phyloP scores from a whole-genome alignment of 805 yeast genomes.

The Pichia exigua region DNA sequence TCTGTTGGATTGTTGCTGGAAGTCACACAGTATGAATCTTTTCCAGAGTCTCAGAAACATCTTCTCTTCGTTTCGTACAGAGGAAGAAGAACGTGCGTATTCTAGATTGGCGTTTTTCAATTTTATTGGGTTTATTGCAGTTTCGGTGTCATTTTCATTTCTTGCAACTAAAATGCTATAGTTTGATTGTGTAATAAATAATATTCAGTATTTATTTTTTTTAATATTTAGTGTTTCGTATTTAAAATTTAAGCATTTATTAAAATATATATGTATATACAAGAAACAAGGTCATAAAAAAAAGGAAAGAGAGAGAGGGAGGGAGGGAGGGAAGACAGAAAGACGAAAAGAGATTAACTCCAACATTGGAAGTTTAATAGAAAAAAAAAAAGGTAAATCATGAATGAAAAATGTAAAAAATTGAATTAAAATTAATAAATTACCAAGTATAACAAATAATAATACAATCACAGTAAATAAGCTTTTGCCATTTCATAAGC shows the following conservation, averaged over 20 bases:
- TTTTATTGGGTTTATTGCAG: conserved; percentile 69
- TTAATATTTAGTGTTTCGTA: too few relatives aligned
- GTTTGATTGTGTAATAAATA: neutral
- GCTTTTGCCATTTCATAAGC: conserved; percentile 95
- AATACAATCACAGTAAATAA: conserved; percentile 34
- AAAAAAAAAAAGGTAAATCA: neutral
- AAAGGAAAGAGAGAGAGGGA: too few relatives aligned
- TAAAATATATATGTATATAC: neutral
- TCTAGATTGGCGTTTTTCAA: conserved; percentile 75
- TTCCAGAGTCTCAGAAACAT: conserved; percentile 71
- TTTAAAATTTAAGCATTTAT: neutral
- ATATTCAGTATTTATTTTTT: too few relatives aligned
- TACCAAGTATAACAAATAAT: neutral
- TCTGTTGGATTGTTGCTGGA: too few relatives aligned
- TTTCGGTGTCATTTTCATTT: conserved; percentile 73
- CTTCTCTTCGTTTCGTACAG: conserved; percentile 76
- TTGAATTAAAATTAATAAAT: neutral
- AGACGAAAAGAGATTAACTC: too few relatives aligned
- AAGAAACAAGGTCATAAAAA: neutral
- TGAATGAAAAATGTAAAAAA: neutral
- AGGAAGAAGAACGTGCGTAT: conserved; percentile 72
- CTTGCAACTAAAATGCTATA: conserved; percentile 6
- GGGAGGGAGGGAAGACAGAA: too few relatives aligned
- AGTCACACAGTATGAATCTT: conserved; percentile 40
- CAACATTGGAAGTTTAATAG: neutral